These are phyloP conservation scores for Candida maesae DNA, from an alignment of 805 yeast genomes.

Conservation along the genomic window DNA sequence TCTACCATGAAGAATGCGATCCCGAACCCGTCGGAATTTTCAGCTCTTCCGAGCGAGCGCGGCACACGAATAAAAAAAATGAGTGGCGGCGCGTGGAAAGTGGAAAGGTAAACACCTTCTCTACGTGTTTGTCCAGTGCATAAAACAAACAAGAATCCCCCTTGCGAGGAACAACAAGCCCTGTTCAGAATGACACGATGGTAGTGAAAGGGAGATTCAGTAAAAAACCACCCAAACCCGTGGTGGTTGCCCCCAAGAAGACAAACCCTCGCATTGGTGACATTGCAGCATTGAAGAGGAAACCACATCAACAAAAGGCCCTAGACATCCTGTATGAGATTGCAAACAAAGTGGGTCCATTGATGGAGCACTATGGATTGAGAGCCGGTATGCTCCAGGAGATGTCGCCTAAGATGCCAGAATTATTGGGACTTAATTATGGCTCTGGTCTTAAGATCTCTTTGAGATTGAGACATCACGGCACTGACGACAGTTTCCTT, in stretches of 20 bases:
- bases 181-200: conserved; percentile 9
- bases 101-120: background rate
- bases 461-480: conserved; percentile 61
- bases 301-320: conserved; percentile 47
- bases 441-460: conserved; percentile 72
- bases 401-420: conserved; percentile 68
- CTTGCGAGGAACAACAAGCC: background rate
- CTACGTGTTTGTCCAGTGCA: too few species aligned
- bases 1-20: background rate
- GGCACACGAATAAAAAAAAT: too few species aligned
- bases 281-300: conserved; percentile 45
- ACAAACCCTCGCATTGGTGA: conserved; percentile 28
- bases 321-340: conserved; percentile 60
- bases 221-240: conserved; percentile 13
- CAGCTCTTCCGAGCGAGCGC: too few species aligned
- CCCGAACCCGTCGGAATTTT: too few species aligned
- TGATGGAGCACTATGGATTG: conserved; percentile 65
- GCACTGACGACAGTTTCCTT: conserved; percentile 48
- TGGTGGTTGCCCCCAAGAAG: conserved; percentile 23
- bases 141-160: background rate
- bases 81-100: background rate
- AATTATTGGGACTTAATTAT: conserved; percentile 76
- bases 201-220: conserved; percentile 21
- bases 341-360: conserved; percentile 69
- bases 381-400: conserved; percentile 70